Conservation (phyloP, 768 basidiomycete genomes). For the Rhodotorula sphaerocarpa region DNA sequence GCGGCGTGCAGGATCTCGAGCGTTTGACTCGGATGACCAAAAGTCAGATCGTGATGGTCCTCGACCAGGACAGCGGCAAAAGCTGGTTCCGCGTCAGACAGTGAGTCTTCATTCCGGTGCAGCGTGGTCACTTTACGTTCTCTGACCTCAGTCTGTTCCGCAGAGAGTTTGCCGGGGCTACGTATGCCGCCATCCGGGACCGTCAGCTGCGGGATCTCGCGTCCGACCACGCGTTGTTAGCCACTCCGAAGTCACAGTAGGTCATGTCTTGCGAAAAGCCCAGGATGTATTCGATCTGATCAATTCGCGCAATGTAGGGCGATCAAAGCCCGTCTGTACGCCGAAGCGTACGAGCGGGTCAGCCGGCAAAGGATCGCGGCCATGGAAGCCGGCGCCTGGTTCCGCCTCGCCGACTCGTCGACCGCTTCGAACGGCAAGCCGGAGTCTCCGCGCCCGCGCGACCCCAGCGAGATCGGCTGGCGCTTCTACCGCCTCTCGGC, state of each 20-base stretch:
- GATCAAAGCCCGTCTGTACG: slow-evolving; percentile 73
- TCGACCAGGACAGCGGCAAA: slow-evolving; percentile 57
- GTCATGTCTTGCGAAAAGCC: slow-evolving; percentile 38
- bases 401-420: slow-evolving; percentile 50
- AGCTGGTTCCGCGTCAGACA: slow-evolving; percentile 76
- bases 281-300: not conserved
- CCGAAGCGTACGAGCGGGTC: slow-evolving; percentile 83
- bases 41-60: slow-evolving; percentile 75
- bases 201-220: slow-evolving; percentile 86
- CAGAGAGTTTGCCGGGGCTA: slow-evolving; percentile 17
- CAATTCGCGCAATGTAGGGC: slow-evolving; percentile 50
- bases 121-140: not conserved
- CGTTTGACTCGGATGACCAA: slow-evolving; percentile 68
- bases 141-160: not conserved
- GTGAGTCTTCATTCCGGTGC: not conserved
- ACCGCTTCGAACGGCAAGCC: not conserved
- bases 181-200: slow-evolving; percentile 53
- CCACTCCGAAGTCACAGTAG: slow-evolving; percentile 62
- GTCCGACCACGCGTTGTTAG: slow-evolving; percentile 74
- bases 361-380: slow-evolving; percentile 81
- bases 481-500: slow-evolving; percentile 73
- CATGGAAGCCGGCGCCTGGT: slow-evolving; percentile 83
- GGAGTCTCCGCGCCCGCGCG: too few relatives aligned
- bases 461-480: slow-evolving; percentile 53
- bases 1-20: slow-evolving; percentile 63